Percentiles rank a stretch among this genome's conserved stretches.
phyloP scores from a whole-genome alignment of 1,284 basidiomycete species.

The Irpex sp. region DNA sequence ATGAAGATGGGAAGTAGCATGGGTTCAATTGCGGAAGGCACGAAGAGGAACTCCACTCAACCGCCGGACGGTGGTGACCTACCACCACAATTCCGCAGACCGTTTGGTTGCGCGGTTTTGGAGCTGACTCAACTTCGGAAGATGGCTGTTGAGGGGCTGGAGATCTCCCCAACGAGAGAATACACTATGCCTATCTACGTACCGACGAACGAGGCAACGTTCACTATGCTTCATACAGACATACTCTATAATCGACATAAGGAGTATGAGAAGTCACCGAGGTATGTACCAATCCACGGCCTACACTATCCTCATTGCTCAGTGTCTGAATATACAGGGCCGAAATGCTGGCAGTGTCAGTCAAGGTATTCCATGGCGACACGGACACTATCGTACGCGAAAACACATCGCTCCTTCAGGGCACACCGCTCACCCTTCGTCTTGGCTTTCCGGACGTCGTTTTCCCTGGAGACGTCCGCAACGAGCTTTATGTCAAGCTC shows the following conservation, averaged over 20 bases:
- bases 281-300: slow-evolving; percentile 42
- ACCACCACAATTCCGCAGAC: slow-evolving; percentile 66
- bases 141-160: slow-evolving; percentile 58
- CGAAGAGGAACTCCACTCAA: slow-evolving; percentile 39
- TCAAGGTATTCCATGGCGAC: slow-evolving; percentile 88
- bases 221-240: slow-evolving; percentile 94
- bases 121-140: slow-evolving; percentile 79
- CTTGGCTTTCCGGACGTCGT: slow-evolving; percentile 98
- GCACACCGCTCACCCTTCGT: slow-evolving; percentile 78
- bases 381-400: slow-evolving; percentile 74
- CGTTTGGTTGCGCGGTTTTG: slow-evolving; percentile 92
- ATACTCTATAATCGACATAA: slow-evolving; percentile 80
- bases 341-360: slow-evolving; percentile 83
- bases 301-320: not conserved
- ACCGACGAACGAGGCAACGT: slow-evolving; percentile 80
- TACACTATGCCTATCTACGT: slow-evolving; percentile 88
- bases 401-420: slow-evolving; percentile 85
- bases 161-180: slow-evolving; percentile 65
- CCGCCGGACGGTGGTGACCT: slow-evolving; percentile 17
- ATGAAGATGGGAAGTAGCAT: slow-evolving; percentile 70
- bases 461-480: slow-evolving; percentile 88
- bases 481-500: slow-evolving; percentile 93
- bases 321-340: slow-evolving; percentile 46
- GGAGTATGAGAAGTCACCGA: slow-evolving; percentile 82
- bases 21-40: slow-evolving; percentile 39